These are phyloP conservation scores for Priceomyces medius DNA, from an alignment of 805 yeast species.

Conservation along the genomic window DNA sequence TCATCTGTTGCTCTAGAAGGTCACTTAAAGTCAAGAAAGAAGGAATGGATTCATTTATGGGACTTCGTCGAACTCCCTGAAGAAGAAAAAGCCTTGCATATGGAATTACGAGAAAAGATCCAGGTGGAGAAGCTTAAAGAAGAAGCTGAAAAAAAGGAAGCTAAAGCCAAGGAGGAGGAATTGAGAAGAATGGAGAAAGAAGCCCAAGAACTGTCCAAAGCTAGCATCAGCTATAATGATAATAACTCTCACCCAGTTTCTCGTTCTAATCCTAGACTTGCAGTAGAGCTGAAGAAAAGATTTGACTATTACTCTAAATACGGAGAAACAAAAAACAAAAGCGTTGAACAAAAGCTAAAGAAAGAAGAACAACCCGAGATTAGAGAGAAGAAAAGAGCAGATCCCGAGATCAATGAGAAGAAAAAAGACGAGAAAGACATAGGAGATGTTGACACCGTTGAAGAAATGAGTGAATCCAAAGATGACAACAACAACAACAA, in stretches of 20 bases:
- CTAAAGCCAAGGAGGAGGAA: slow-evolving; percentile 12
- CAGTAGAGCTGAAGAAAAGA: slow-evolving; percentile 19
- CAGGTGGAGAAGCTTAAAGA: slow-evolving; percentile 15
- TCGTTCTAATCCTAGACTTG: slow-evolving; percentile 13
- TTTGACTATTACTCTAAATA: slow-evolving; percentile 32
- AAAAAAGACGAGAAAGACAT: background rate
- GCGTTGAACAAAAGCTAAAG: too few relatives aligned
- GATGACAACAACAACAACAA: background rate
- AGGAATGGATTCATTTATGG: slow-evolving; percentile 51
- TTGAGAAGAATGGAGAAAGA: slow-evolving; percentile 8
- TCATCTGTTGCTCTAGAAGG: slow-evolving; percentile 74
- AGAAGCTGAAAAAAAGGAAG: slow-evolving; percentile 8
- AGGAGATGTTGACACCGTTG: background rate
- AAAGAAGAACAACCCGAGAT: slow-evolving; percentile 5
- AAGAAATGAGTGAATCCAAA: background rate
- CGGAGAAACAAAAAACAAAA: slow-evolving; percentile 10
- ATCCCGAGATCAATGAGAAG: background rate
- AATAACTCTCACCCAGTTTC: slow-evolving; percentile 7
- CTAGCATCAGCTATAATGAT: slow-evolving; percentile 21
- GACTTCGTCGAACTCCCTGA: slow-evolving; percentile 55
- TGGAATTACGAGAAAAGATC: slow-evolving; percentile 21
- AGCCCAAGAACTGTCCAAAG: slow-evolving; percentile 7
- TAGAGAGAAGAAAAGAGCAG: background rate
- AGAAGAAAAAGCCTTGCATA: slow-evolving; percentile 35
- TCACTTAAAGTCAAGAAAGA: slow-evolving; percentile 55